Conservation (phyloP, 1,139 yeast species). For the Saccharomyces hybrid region DNA sequence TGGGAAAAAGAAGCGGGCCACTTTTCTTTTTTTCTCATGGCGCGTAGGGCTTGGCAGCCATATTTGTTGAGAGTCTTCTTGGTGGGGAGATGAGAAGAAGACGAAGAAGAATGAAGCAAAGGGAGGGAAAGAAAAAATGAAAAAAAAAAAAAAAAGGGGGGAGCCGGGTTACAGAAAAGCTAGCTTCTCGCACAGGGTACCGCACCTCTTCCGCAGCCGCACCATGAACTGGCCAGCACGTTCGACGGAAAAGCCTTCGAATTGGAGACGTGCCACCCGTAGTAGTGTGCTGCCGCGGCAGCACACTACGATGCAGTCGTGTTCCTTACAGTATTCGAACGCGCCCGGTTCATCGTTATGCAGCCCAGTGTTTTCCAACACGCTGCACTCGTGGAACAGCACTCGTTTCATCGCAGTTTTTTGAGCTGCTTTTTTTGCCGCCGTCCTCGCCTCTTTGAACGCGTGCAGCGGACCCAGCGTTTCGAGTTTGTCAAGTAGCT, state of each 20-base stretch:
- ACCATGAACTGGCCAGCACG: slow-evolving; percentile 38
- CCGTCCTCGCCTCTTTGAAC: slow-evolving; percentile 35
- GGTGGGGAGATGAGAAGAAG: not conserved
- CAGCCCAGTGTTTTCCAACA: not conserved
- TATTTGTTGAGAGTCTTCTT: not conserved
- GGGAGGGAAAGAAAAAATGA: too few species aligned
- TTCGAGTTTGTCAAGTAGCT: slow-evolving; percentile 41
- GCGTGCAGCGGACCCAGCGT: slow-evolving; percentile 58
- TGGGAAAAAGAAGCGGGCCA: not conserved
- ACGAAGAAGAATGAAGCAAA: not conserved
- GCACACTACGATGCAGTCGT: slow-evolving; percentile 34
- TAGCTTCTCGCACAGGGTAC: slow-evolving; percentile 16
- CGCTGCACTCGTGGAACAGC: slow-evolving; percentile 36
- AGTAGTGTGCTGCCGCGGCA: slow-evolving; percentile 40
- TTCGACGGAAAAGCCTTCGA: slow-evolving; percentile 51
- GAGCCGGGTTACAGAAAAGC: not conserved
- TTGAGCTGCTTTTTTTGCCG: slow-evolving; percentile 5
- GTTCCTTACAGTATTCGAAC: slow-evolving; percentile 32
- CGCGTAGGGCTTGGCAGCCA: not conserved
- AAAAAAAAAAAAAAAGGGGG: not conserved
- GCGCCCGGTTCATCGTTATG: slow-evolving; percentile 35
- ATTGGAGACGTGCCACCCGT: slow-evolving; percentile 36
- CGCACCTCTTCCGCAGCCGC: slow-evolving; percentile 42
- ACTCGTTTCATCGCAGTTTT: slow-evolving; percentile 37
- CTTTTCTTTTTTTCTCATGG: not conserved